Percentiles rank a stretch among this genome's conserved stretches.
These are phyloP conservation scores for Nemophila menziesii DNA, from an alignment of 257 asterid species.

Conservation along the genomic window DNA sequence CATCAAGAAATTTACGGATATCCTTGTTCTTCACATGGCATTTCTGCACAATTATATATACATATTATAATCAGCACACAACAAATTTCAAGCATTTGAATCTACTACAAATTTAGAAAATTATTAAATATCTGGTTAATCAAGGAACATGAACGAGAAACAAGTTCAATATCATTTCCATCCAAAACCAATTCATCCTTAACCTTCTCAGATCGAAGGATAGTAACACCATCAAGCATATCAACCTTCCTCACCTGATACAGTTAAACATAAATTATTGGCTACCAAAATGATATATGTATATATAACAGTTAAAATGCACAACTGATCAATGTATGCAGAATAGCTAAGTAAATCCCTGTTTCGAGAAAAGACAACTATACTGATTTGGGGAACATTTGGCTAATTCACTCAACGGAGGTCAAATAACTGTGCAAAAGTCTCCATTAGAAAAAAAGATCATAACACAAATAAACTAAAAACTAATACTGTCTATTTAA, in stretches of 20 bases:
- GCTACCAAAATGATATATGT: neutral
- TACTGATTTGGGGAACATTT: no score
- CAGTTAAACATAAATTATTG: neutral
- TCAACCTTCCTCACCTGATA: constrained; percentile 38
- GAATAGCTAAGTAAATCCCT: no score
- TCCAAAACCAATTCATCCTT: constrained; percentile 44
- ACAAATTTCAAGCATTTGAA: no score
- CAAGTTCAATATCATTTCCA: constrained; percentile 45
- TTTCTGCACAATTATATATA: constrained; percentile 1
- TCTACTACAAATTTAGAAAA: no score
- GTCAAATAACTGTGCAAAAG: no score
- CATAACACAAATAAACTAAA: no score
- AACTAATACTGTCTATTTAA: no score
- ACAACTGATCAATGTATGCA: neutral
- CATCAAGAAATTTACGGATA: constrained; percentile 10
- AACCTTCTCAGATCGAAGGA: constrained; percentile 45
- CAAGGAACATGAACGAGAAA: constrained; percentile 43
- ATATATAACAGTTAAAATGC: neutral
- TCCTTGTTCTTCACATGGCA: constrained; percentile 12
- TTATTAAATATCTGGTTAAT: constrained; percentile 27
- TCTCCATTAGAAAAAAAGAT: no score
- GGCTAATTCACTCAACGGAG: no score
- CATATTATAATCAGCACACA: no score
- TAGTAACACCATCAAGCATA: constrained; percentile 45
- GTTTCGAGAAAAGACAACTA: no score